Evolutionary conservation across 2,329 filamentous ascomycete genomes (phyloP), one percentile per base, ranked within the genome.

Genomic region (Fusarium floridanum): DNA sequence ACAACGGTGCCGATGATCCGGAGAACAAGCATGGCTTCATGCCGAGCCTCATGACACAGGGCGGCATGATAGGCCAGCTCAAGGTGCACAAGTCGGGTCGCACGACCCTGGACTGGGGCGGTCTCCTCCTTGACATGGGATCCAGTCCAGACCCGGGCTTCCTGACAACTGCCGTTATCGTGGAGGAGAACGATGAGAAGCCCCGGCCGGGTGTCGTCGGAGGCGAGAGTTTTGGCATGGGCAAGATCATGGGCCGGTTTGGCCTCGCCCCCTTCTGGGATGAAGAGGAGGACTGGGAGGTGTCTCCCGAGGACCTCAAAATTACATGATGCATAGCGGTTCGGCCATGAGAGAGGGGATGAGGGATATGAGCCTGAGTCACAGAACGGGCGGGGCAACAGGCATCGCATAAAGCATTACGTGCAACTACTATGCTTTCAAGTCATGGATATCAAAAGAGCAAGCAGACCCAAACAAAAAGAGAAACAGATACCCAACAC

Each of bases 81-180:
- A 85, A 88, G 65, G 88, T 92, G 53, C 88, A 89, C 69, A 87
- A 88, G 79, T 92, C 90, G 10, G 91, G 91, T 71, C 89, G 88
- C 68, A 88, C 91, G 3, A 89, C 91, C 80, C 82, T 92, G 36
- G 87, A 88, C 80, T 92, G 90, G 89, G 91, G 91, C 60, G 90
- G 90, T 29, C 86, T 86, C 70, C 84, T 82, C 39, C 84, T 91
- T 66, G 85, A 88, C 75, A 82, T 92, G 72, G 83, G 83, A 39
- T 83, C 85, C 4, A 89, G 88, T 22, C 85, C 87, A 14, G 87
- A 86, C 62, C 86, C 87, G 29, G 86, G 86, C 73, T 92, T 91
- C 77, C 75, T 91, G 69, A 90, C 88, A 12, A 89, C 88, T 43
- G 89, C 89, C 3, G 87, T 91, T 60, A 86, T 92, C 63, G 84